Base-by-base conservation (phyloP, 805 yeast genomes). In the Priceomyces medius region DNA sequence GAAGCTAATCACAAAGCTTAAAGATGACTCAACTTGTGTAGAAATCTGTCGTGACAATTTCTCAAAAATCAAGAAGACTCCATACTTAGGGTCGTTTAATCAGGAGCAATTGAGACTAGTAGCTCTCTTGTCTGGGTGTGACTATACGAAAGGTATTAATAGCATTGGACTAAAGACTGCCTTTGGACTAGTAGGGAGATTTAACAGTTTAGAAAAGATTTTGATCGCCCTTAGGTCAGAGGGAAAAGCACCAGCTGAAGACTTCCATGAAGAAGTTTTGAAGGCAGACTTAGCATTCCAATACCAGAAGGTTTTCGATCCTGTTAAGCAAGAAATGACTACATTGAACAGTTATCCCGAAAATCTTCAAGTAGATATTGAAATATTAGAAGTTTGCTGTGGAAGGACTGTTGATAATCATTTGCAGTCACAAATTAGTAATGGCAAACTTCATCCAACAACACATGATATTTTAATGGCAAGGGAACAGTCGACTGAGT, bases 81-180 rank as follows among this genome's bases (percentile, higher is more conserved):
- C 77, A 13, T 75, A 79, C 6, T 61, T 89, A 31, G 69, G 74
- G 0, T 54, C 67, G 4, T 72, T 83, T 50, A 59, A 73, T 16
- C 75, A 66, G 20, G 77, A 74, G 7, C 87, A 88, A 51, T 59
- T 88, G 40, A 71, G 93, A 35, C 70, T 81, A 31, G 77, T 88
- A 63, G 98, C 96, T 2, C 83, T 90, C 50, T 58, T 93, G 3
- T 79, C 96, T n/a, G 99, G 99, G 0, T 93, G 99, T 64, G 99
- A 93, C 61, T 93, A 93, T 56, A 87, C 97, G 0, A 79, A 80
- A 41, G 99, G 99, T 0, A 70, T 93, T 5, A 77, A 84, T 0
- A 83, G 85, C 2, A 73, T 91, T 12, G 99, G 99, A 0, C 71
- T 89, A 7, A 78, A 80, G 34, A 85, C 83, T 20, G 95, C 97